Evolutionary conservation across 495 filamentous ascomycete species (phyloP).

Genomic region (Neurospora tetraspora): DNA sequence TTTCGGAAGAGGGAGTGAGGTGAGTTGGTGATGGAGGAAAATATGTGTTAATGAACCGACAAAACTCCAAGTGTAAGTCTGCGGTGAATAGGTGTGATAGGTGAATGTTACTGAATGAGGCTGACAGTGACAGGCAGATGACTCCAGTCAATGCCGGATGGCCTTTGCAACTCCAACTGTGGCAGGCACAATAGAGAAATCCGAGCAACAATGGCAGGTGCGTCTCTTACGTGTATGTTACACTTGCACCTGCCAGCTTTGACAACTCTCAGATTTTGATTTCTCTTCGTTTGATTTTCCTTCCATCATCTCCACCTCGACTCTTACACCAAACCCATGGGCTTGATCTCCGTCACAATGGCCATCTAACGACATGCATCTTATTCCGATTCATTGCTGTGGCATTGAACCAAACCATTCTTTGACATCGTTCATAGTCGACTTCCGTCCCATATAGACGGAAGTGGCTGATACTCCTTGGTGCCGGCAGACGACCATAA

Average conservation of each 20-base stretch:
- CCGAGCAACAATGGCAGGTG: not conserved
- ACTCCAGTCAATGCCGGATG: not conserved
- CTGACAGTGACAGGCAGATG: not conserved
- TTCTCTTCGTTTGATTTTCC: not conserved
- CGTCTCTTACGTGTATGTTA: not conserved
- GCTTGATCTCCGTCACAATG: not conserved
- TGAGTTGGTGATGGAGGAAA: not conserved
- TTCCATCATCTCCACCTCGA: not conserved
- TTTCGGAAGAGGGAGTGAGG: not conserved
- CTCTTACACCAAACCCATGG: not conserved
- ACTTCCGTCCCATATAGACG: not conserved
- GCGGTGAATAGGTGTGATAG: not conserved
- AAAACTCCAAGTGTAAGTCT: not conserved
- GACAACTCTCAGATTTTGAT: not conserved
- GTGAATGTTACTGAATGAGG: not conserved
- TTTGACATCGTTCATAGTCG: not conserved
- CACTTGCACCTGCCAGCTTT: not conserved
- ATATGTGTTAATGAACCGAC: not conserved
- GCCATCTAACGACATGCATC: not conserved
- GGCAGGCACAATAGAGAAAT: not conserved
- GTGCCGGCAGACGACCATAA: not conserved
- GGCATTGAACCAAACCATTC: not conserved
- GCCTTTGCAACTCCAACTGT: too few relatives aligned
- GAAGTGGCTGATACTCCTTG: not conserved
- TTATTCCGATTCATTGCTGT: not conserved